phyloP scores from a whole-genome alignment of 768 basidiomycete species.

The Leucocoprinus sp. region DNA sequence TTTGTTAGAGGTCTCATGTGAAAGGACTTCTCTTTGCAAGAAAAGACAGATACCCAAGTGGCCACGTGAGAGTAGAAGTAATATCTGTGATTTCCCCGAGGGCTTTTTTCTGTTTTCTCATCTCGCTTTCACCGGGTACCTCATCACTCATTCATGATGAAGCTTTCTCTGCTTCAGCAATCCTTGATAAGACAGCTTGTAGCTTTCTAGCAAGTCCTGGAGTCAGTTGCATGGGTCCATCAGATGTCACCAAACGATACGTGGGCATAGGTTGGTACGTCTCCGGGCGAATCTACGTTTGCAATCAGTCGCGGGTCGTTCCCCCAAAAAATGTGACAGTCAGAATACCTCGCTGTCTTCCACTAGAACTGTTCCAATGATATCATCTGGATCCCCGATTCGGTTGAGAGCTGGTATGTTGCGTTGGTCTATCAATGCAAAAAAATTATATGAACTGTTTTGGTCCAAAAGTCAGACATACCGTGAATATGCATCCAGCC shows the following conservation, averaged over 20 bases:
- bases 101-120: no score
- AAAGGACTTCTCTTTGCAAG: no score
- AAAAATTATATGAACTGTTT: neutral
- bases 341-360: slow-evolving; percentile 52
- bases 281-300: slow-evolving; percentile 47
- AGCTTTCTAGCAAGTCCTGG: slow-evolving; percentile 43
- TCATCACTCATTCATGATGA: no score
- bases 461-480: slow-evolving; percentile 14
- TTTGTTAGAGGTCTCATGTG: no score
- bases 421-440: slow-evolving; percentile 46
- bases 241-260: slow-evolving; percentile 71
- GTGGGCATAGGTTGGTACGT: slow-evolving; percentile 83
- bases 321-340: neutral
- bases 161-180: neutral
- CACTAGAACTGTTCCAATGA: slow-evolving; percentile 69
- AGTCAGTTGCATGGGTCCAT: slow-evolving; percentile 63
- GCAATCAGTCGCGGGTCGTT: no score
- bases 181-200: neutral
- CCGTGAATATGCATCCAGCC: slow-evolving; percentile 90
- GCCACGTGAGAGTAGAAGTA: no score
- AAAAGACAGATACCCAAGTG: no score
- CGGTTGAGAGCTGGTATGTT: slow-evolving; percentile 69
- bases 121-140: no score
- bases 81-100: no score
- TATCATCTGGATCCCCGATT: slow-evolving; percentile 80